These are phyloP conservation scores for Cucurbita pepo DNA, from an alignment of 306 rosid species.

Conservation along the genomic window DNA sequence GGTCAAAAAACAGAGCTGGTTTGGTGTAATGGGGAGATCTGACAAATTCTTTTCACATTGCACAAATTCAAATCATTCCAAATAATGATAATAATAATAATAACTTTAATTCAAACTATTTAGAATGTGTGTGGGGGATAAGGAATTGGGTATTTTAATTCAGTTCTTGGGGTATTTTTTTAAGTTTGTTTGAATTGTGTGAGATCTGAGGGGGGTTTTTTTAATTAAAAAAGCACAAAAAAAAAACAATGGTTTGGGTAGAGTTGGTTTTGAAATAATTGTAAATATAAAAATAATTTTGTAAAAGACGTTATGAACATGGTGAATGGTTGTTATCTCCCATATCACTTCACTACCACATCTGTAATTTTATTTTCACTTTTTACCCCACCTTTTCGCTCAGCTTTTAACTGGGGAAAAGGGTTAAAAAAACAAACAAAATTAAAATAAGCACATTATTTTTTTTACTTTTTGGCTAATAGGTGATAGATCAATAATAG, in stretches of 20 bases:
- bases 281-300: not conserved
- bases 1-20: not conserved
- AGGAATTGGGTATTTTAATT: not conserved
- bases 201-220: not conserved
- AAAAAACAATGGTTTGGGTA: not conserved
- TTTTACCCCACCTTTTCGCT: not conserved
- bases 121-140: slow-evolving; percentile 12
- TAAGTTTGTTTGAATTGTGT: not conserved
- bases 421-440: not conserved
- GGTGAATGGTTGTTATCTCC: not conserved
- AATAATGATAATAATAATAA: not conserved
- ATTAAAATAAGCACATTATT: too few species aligned
- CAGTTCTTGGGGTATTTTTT: not conserved
- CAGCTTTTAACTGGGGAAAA: not conserved
- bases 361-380: not conserved
- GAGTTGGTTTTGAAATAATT: not conserved
- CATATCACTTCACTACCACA: not conserved
- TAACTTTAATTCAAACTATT: not conserved
- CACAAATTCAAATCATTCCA: slow-evolving; percentile 11
- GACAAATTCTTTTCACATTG: slow-evolving; percentile 27
- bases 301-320: not conserved
- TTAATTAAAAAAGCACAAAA: not conserved
- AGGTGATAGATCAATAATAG: too few species aligned
- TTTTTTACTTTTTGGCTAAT: too few species aligned
- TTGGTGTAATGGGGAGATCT: slow-evolving; percentile 4